Conservation (phyloP, 495 filamentous ascomycete genomes). For the Delitschia confertaspora region DNA sequence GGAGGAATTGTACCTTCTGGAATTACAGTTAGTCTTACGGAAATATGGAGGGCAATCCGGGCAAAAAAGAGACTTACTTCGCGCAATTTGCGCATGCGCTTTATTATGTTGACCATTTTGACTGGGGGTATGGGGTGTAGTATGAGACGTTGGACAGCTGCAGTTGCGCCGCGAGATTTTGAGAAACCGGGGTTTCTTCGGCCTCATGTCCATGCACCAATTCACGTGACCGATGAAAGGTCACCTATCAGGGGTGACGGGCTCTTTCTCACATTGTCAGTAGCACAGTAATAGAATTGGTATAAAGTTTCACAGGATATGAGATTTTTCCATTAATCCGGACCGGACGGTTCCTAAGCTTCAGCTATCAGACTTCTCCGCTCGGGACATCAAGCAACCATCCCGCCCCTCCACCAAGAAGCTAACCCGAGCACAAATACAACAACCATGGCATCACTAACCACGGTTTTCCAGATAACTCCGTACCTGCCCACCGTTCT, state of each 20-base stretch:
- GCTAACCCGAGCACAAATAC: constrained; percentile 70
- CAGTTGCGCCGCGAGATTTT: constrained; percentile 17
- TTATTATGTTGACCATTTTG: constrained; percentile 70
- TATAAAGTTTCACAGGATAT: not conserved
- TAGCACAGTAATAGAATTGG: not conserved
- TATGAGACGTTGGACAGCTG: not conserved
- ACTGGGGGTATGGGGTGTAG: constrained; percentile 14
- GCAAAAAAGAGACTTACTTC: constrained; percentile 47
- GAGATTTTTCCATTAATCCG: no score
- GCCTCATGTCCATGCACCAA: no score
- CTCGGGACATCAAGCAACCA: constrained; percentile 1
- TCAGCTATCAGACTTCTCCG: not conserved
- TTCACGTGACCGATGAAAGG: no score
- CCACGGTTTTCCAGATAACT: constrained; percentile 55
- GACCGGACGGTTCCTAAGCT: not conserved
- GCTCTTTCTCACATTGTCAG: not conserved
- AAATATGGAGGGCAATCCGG: not conserved
- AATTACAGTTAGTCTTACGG: constrained; percentile 21
- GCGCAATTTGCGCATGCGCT: constrained; percentile 70
- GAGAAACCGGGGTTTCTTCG: constrained; percentile 6
- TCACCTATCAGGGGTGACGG: not conserved
- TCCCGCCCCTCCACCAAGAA: constrained; percentile 50
- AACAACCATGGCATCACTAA: constrained; percentile 56
- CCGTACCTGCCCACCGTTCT: constrained; percentile 57
- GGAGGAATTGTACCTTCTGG: constrained; percentile 37